Evolutionary conservation across 805 yeast species (phyloP).

Genomic region (Pichia pseudocactophila): DNA sequence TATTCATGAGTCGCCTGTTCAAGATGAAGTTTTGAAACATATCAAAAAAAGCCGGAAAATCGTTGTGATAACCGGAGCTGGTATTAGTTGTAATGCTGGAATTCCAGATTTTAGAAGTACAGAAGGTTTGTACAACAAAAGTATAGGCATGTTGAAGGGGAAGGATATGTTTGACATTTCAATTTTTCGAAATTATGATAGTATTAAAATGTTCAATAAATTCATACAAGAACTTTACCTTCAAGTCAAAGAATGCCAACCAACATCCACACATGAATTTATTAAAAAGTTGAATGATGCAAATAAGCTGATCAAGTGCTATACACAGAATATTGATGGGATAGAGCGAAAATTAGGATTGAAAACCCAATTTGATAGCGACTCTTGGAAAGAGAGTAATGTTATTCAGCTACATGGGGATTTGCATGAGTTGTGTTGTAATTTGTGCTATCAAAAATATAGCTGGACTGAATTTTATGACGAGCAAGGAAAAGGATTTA

Average conservation of each 20-base stretch:
- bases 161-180: conserved; percentile 87
- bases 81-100: conserved; percentile 94
- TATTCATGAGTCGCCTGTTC: background rate
- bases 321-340: conserved; percentile 93
- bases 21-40: conserved; percentile 29
- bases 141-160: conserved; percentile 50
- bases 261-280: conserved; percentile 80
- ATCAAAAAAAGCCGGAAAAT: conserved; percentile 43
- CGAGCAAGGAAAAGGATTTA: conserved; percentile 28
- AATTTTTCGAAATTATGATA: conserved; percentile 57
- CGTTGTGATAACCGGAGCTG: conserved; percentile 87
- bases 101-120: conserved; percentile 90
- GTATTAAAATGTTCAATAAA: conserved; percentile 69
- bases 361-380: conserved; percentile 43
- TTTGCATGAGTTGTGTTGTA: conserved; percentile 66
- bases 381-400: conserved; percentile 53
- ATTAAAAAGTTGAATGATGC: conserved; percentile 51
- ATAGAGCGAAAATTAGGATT: conserved; percentile 63
- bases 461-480: conserved; percentile 45
- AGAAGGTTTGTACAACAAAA: conserved; percentile 64
- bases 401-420: conserved; percentile 92
- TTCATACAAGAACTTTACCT: conserved; percentile 77
- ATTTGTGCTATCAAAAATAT: conserved; percentile 49
- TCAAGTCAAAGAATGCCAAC: conserved; percentile 55
- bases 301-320: conserved; percentile 69